A percentile compares a stretch with the other conserved stretches of the same genome.
Evolutionary conservation across 176 grass and related monocot genomes (phyloP).

Genomic region (Oryza glumipatula): DNA sequence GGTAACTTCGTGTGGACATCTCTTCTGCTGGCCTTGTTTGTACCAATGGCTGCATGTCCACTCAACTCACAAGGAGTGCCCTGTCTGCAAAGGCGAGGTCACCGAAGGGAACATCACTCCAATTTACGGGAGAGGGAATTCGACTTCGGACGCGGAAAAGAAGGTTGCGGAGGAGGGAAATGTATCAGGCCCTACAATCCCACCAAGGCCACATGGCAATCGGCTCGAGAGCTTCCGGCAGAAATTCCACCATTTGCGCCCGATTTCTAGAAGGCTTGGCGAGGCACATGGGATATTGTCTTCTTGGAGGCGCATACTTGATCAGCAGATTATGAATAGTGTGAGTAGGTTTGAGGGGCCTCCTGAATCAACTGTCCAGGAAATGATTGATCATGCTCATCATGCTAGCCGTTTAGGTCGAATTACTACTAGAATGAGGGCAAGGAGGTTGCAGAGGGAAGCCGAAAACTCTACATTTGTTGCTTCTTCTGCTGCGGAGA

Average conservation of each 20-base stretch:
- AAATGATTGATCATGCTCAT: constrained; percentile 71
- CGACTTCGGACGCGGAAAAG: constrained; percentile 51
- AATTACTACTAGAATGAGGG: constrained; percentile 71
- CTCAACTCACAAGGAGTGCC: constrained; percentile 86
- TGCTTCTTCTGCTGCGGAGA: constrained; percentile 32
- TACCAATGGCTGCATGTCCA: constrained; percentile 96
- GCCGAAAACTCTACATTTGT: constrained; percentile 41
- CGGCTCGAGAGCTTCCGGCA: constrained; percentile 87
- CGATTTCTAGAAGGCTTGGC: constrained; percentile 83
- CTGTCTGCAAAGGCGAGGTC: constrained; percentile 97
- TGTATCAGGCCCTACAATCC: constrained; percentile 59
- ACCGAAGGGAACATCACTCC: constrained; percentile 80
- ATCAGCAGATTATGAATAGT: constrained; percentile 67
- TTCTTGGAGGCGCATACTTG: constrained; percentile 69
- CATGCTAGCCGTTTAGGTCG: constrained; percentile 39
- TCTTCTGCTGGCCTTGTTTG: constrained; percentile 99
- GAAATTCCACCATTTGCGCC: constrained; percentile 80
- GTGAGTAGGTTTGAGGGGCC: constrained; percentile 54
- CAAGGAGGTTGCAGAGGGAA: constrained; percentile 79
- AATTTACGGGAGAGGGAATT: constrained; percentile 90
- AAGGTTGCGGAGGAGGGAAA: constrained; percentile 61
- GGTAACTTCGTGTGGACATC: constrained; percentile 90
- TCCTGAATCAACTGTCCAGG: constrained; percentile 63
- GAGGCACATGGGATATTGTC: constrained; percentile 76
- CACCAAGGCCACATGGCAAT: constrained; percentile 82